Conservation (phyloP, 306 rosid species). For the Cyamopsis tetragonoloba region DNA sequence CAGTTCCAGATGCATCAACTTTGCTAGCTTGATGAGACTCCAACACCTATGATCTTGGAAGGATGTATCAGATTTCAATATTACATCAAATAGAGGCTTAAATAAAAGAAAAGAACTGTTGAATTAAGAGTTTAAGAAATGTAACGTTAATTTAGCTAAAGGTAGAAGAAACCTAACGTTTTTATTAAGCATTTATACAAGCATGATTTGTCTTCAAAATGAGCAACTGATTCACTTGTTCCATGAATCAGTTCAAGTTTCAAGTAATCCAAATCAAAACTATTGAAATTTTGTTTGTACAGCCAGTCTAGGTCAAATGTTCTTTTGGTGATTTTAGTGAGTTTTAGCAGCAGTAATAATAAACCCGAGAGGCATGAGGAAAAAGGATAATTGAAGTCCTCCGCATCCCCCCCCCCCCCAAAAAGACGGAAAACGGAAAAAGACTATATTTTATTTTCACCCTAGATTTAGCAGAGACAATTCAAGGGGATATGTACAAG, state of each 20-base stretch:
- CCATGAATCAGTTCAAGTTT: neutral
- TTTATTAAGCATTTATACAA: neutral
- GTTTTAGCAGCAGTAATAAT: neutral
- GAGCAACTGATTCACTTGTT: neutral
- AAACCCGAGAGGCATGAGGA: neutral
- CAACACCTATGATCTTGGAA: conserved; percentile 61
- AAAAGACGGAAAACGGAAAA: too few relatives aligned
- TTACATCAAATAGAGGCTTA: conserved; percentile 23
- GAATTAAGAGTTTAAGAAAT: neutral
- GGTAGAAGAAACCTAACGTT: neutral
- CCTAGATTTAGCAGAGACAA: neutral
- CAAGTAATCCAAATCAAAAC: neutral
- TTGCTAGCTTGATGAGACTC: conserved; percentile 96
- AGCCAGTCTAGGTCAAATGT: neutral
- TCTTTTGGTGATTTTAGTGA: neutral
- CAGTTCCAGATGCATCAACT: conserved; percentile 91
- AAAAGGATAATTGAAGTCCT: neutral
- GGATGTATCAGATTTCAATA: conserved; percentile 30
- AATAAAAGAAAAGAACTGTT: neutral
- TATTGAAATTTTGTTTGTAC: neutral
- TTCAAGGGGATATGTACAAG: neutral
- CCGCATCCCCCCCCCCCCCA: neutral
- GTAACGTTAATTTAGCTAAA: neutral
- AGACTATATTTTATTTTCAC: too few relatives aligned
- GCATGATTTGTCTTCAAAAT: neutral